A percentile compares a stretch with the other conserved stretches of the same genome.
Conservation (phyloP, 345 rosid species). For the Lagerstroemia speciosa region DNA sequence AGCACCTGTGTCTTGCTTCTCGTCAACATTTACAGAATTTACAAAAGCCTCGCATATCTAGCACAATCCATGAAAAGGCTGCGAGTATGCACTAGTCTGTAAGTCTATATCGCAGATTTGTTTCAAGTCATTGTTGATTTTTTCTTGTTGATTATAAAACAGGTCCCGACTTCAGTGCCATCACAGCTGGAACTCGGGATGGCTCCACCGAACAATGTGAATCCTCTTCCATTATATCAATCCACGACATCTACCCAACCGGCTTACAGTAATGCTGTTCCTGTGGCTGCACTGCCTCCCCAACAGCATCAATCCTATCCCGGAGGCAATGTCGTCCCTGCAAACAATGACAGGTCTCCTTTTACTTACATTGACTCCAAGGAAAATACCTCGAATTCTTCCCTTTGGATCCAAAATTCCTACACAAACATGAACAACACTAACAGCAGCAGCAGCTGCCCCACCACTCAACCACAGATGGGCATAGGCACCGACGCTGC, state of each 20-base stretch:
- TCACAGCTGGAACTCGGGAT: conserved; percentile 70
- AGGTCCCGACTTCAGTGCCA: conserved; percentile 28
- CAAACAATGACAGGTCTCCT: not conserved
- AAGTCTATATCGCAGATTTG: too few relatives aligned
- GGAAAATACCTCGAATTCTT: conserved; percentile 20
- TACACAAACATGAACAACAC: conserved; percentile 12
- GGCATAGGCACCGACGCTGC: conserved; percentile 24
- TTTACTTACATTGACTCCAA: conserved; percentile 35
- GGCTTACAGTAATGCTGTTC: conserved; percentile 9
- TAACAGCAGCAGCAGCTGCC: conserved; percentile 10
- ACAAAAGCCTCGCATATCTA: too few relatives aligned
- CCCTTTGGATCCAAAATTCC: conserved; percentile 38
- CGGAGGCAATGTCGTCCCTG: conserved; percentile 20
- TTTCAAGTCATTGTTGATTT: too few relatives aligned
- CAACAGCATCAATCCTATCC: conserved; percentile 26
- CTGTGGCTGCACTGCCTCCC: conserved; percentile 29
- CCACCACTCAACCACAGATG: conserved; percentile 4
- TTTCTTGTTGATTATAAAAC: not conserved
- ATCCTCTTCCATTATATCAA: conserved; percentile 22
- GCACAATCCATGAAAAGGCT: too few relatives aligned
- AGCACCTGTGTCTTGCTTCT: too few relatives aligned
- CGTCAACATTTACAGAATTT: too few relatives aligned
- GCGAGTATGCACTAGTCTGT: too few relatives aligned
- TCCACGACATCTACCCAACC: conserved; percentile 6
- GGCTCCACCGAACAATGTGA: conserved; percentile 47